A percentile compares a stretch with the other conserved stretches of the same genome.
phyloP scores from a whole-genome alignment of 1,139 yeast species.

The Scheffersomyces segobiensis region DNA sequence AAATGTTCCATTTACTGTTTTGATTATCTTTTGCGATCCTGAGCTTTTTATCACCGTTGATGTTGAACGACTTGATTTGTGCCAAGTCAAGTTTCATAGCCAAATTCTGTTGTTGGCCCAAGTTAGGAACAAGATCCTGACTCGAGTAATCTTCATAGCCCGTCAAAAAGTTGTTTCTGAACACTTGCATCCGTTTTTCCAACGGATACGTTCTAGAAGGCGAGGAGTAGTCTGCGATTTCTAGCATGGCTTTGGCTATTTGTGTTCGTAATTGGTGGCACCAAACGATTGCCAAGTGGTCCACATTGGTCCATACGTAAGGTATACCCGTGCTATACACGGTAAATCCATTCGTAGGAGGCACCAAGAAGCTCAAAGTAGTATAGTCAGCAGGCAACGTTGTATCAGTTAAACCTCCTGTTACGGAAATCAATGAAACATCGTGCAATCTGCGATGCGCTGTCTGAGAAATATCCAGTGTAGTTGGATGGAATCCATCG shows the following conservation, averaged over 20 bases:
- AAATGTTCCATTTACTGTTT: slow-evolving; percentile 9
- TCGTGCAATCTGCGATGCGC: slow-evolving; percentile 46
- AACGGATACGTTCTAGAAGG: slow-evolving; percentile 52
- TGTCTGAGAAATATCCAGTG: slow-evolving; percentile 20
- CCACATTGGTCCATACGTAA: slow-evolving; percentile 90
- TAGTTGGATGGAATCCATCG: slow-evolving; percentile 41
- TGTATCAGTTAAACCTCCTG: slow-evolving; percentile 86
- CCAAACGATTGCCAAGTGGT: slow-evolving; percentile 97
- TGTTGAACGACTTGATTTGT: slow-evolving; percentile 21
- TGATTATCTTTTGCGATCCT: slow-evolving; percentile 12
- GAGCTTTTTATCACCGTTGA: slow-evolving; percentile 17
- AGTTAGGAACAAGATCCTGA: slow-evolving; percentile 24
- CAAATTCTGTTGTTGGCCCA: slow-evolving; percentile 7
- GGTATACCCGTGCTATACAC: slow-evolving; percentile 87
- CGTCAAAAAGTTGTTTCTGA: slow-evolving; percentile 52
- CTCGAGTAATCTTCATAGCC: slow-evolving; percentile 53
- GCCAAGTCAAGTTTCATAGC: slow-evolving; percentile 31
- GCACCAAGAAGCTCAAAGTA: slow-evolving; percentile 68
- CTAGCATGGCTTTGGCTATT: slow-evolving; percentile 60
- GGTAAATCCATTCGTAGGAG: slow-evolving; percentile 76
- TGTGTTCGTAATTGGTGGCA: slow-evolving; percentile 80
- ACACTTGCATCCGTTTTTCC: slow-evolving; percentile 55
- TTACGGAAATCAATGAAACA: slow-evolving; percentile 69
- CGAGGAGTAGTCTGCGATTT: slow-evolving; percentile 50
- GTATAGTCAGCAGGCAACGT: slow-evolving; percentile 95